Percentiles rank a stretch among this genome's conserved stretches.
Evolutionary conservation across 2,329 filamentous ascomycete genomes (phyloP).

Genomic region (Penicillium capsulatum): DNA sequence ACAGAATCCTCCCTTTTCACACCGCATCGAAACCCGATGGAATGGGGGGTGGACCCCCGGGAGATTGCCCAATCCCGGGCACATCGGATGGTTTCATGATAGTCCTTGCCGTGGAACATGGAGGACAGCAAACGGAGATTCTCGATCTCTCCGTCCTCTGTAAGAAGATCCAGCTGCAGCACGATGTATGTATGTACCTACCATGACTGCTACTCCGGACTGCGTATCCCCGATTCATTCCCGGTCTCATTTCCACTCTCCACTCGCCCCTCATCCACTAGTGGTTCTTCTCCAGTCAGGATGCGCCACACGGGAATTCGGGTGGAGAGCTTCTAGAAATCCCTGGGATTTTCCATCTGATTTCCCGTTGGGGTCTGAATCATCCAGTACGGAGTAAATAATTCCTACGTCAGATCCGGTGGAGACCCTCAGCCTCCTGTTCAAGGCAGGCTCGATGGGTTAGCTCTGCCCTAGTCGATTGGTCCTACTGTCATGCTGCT

Average conservation of each 20-base stretch:
- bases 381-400: constrained; percentile 16
- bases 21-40: constrained; percentile 23
- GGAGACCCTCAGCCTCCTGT: constrained; percentile 29
- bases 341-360: constrained; percentile 20
- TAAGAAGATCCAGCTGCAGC: too few relatives aligned
- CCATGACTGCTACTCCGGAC: too few relatives aligned
- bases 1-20: constrained; percentile 7
- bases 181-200: too few relatives aligned
- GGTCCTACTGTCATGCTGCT: constrained; percentile 16
- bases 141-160: too few relatives aligned
- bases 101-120: constrained; percentile 15
- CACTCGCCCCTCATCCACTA: constrained; percentile 10
- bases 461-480: constrained; percentile 19
- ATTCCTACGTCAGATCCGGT: constrained; percentile 29
- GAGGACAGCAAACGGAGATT: too few relatives aligned
- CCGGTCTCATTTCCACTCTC: too few relatives aligned
- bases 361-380: constrained; percentile 21
- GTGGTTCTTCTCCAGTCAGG: background rate
- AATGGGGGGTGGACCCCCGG: constrained; percentile 23
- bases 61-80: constrained; percentile 26
- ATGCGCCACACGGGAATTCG: constrained; percentile 8
- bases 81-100: constrained; percentile 25
- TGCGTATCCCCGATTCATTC: too few relatives aligned
- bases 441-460: constrained; percentile 24
- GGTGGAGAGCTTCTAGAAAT: constrained; percentile 28